Evolutionary conservation across 2,329 filamentous ascomycete species (phyloP), one percentile per base, ranked within the genome.

Genomic region (Colletotrichum acutatum): DNA sequence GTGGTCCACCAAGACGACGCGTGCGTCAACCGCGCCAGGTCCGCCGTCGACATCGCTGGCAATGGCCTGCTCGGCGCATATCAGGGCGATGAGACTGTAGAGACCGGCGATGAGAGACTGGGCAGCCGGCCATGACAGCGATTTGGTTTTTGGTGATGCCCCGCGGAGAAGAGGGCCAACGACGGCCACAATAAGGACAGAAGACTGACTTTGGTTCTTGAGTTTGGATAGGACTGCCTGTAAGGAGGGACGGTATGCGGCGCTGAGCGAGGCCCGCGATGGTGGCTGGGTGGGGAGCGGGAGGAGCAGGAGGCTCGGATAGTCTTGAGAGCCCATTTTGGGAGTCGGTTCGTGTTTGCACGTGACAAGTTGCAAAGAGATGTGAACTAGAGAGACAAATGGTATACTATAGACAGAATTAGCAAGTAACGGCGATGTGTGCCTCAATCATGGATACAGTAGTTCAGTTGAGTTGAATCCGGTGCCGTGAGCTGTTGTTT

Each of bases 61-160:
- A 84, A 84, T 87, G 59, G 84, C 85, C 60, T 90, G 85, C 75
- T 90, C 87, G 14, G 91, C 90, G 74, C 93, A 94, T n/a, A 94
- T 86, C 58, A 91, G 84, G 42, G 92, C 92, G 68, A 97, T 85
- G 62, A 98, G 87, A 77, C 91, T 91, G 86, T 98, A 98, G 28
- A 97, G 80, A 30, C 90, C 89, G 3, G 93, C 93, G 26, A 98
- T 83, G 5, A 96, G 86, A n/a, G 88, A 86, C 81, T 98, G 95
- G 0, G 91, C 89, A n/a, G 87, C 83, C 42, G 86, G 79, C 88
- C 95, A 97, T 22, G 89, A 84, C 58, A 89, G 84, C 28, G 88
- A 85, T 76, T 89, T 87, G 58, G 88, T 85, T 34, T 83, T 72
- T 26, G 84, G 82, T 28, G 85, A 83, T 37, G 83, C 83, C 24